These are phyloP conservation scores for Puccinellia tenuiflora DNA, from an alignment of 176 grass and related monocot species.

Conservation along the genomic window DNA sequence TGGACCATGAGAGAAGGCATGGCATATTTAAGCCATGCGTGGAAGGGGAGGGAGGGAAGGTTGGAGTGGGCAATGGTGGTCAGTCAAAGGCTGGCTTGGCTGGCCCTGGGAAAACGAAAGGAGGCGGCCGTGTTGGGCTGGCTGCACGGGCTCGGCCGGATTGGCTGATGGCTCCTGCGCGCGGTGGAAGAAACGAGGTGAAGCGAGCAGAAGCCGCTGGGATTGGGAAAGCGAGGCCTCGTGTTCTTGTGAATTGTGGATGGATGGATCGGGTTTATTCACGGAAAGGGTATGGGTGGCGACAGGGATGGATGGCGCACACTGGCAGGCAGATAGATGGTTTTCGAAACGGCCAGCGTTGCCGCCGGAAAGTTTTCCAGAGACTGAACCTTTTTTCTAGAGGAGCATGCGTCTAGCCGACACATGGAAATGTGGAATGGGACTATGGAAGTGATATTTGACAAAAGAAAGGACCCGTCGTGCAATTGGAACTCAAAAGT, in stretches of 20 bases:
- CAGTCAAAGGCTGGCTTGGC: too few relatives aligned
- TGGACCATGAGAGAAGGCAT: not conserved
- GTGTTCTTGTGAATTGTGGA: too few relatives aligned
- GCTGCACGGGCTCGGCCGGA: slow-evolving; percentile 12
- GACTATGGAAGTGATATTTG: too few relatives aligned
- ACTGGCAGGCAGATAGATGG: not conserved
- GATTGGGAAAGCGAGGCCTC: too few relatives aligned
- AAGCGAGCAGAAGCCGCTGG: not conserved
- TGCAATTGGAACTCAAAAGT: too few relatives aligned
- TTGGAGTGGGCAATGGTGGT: slow-evolving; percentile 25
- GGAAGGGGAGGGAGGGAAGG: not conserved
- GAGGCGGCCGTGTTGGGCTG: slow-evolving; percentile 11
- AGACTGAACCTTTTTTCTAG: not conserved
- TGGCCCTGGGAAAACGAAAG: slow-evolving; percentile 14
- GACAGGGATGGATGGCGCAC: not conserved
- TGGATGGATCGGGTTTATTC: not conserved
- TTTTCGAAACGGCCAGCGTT: not conserved
- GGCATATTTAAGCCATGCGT: slow-evolving; percentile 27
- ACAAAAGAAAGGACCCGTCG: too few relatives aligned
- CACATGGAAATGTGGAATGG: not conserved
- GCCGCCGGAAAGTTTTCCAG: not conserved
- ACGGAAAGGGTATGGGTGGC: not conserved
- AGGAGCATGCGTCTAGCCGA: not conserved
- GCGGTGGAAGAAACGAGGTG: slow-evolving; percentile 28
- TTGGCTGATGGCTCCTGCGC: slow-evolving; percentile 3